These are phyloP conservation scores for Capronia epimyces DNA, from an alignment of 2,329 filamentous ascomycete genomes.

Conservation along the genomic window DNA sequence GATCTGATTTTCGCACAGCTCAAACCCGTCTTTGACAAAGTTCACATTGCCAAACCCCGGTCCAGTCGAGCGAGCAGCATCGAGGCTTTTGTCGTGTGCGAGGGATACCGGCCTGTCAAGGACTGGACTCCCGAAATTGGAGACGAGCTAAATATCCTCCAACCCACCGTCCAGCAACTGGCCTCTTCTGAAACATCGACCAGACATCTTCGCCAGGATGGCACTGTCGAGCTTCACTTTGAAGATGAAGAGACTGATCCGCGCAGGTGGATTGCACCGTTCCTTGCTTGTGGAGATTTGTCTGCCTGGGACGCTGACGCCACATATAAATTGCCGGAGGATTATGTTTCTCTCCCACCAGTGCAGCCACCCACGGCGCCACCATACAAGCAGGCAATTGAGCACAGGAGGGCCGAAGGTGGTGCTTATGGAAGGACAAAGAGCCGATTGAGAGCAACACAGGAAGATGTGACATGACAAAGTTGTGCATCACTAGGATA, in stretches of 20 bases:
- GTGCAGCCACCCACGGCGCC: constrained; percentile 93
- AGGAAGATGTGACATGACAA: constrained; percentile 2
- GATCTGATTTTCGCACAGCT: constrained; percentile 91
- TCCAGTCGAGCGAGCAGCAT: constrained; percentile 94
- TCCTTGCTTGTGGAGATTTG: constrained; percentile 93
- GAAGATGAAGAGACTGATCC: constrained; percentile 40
- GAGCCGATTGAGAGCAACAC: constrained; percentile 3
- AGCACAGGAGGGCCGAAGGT: constrained; percentile 69
- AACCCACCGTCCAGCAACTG: constrained; percentile 21
- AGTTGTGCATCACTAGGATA: no score
- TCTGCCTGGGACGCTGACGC: constrained; percentile 94
- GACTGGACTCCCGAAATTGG: constrained; percentile 28
- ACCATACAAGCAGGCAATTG: constrained; percentile 85
- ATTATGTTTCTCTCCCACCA: constrained; percentile 80
- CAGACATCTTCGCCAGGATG: constrained; percentile 34
- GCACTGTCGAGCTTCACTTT: constrained; percentile 33
- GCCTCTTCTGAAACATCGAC: constrained; percentile 18
- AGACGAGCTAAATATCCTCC: constrained; percentile 33
- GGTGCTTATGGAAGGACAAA: constrained; percentile 73
- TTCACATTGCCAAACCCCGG: constrained; percentile 87
- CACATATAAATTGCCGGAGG: constrained; percentile 76
- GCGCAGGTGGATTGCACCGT: constrained; percentile 78
- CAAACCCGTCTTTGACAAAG: constrained; percentile 79
- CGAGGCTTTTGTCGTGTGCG: constrained; percentile 92
- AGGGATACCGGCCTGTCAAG: constrained; percentile 72